These are phyloP conservation scores for Mucor indicus DNA, from an alignment of 371 early-diverging fungal species.

Conservation along the genomic window DNA sequence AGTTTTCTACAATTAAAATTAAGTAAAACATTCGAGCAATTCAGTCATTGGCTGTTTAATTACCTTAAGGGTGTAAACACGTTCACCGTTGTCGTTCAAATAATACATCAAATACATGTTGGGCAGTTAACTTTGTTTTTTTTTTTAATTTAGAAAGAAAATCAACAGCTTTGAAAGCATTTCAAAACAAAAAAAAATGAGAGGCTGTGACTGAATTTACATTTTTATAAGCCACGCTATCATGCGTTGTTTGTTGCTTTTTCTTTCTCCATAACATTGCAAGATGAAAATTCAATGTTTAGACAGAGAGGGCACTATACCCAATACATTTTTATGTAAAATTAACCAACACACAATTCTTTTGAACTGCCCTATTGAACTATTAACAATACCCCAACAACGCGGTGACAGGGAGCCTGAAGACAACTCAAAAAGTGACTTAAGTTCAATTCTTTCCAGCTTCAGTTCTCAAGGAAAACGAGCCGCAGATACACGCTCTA, in stretches of 20 bases:
- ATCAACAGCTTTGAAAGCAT: not conserved
- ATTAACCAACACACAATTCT: constrained; percentile 33
- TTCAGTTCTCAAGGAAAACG: constrained; percentile 20
- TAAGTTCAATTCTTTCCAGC: constrained; percentile 5
- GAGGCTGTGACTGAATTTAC: not conserved
- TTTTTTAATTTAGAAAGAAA: not conserved
- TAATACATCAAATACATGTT: constrained; percentile 99
- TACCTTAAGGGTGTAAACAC: constrained; percentile 97
- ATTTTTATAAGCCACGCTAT: constrained; percentile 9
- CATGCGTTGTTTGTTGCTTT: not conserved
- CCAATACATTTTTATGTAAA: constrained; percentile 38
- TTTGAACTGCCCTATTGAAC: constrained; percentile 43
- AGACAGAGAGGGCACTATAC: constrained; percentile 18
- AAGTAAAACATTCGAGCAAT: not conserved
- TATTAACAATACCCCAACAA: constrained; percentile 8
- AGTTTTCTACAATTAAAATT: constrained; percentile 64
- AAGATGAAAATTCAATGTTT: constrained; percentile 39
- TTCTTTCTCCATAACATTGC: not conserved
- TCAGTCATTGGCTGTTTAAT: not conserved
- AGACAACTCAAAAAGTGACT: not conserved
- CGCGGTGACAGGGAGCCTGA: not conserved
- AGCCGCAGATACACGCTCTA: constrained; percentile 16
- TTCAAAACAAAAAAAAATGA: constrained; percentile 5
- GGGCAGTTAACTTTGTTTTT: too few species aligned
- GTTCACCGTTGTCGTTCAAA: constrained; percentile 77